Percentiles rank a stretch among this genome's conserved stretches.
Evolutionary conservation across 495 filamentous ascomycete species (phyloP).

Genomic region (Penicillium soppii): DNA sequence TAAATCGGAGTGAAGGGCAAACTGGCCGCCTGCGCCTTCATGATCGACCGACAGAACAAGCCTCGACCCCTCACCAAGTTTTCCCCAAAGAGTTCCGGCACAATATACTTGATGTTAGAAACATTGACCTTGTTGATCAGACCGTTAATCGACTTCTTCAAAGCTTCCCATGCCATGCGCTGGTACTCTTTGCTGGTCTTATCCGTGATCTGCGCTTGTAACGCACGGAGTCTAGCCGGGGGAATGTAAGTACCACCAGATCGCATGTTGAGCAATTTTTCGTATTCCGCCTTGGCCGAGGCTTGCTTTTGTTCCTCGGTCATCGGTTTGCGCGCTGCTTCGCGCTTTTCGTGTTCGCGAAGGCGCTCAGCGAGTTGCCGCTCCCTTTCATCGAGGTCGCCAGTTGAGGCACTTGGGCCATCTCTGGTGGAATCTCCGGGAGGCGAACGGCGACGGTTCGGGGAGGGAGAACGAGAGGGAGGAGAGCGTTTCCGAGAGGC

Average conservation of each 20-base stretch:
- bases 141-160: conserved; percentile 99
- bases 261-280: conserved; percentile 84
- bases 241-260: conserved; percentile 96
- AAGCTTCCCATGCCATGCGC: conserved; percentile 97
- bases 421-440: conserved; percentile 41
- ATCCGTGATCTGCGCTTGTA: conserved; percentile 96
- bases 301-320: conserved; percentile 84
- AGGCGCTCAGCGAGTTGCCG: conserved; percentile 62
- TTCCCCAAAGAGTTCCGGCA: conserved; percentile 91
- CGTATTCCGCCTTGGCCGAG: conserved; percentile 83
- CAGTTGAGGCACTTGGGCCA: conserved; percentile 43
- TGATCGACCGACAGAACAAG: conserved; percentile 89
- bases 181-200: conserved; percentile 96
- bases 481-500: conserved; percentile 61
- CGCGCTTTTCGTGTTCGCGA: conserved; percentile 52
- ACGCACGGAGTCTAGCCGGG: conserved; percentile 81
- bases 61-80: conserved; percentile 90
- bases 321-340: conserved; percentile 55
- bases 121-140: conserved; percentile 98
- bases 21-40: conserved; percentile 97
- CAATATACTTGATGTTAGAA: conserved; percentile 95
- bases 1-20: conserved; percentile 95
- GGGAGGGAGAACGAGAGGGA: conserved; percentile 62
- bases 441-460: conserved; percentile 59
- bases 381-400: conserved; percentile 59